Conservation (phyloP, 1,139 yeast species). For the Saccharomyces hybrid region DNA sequence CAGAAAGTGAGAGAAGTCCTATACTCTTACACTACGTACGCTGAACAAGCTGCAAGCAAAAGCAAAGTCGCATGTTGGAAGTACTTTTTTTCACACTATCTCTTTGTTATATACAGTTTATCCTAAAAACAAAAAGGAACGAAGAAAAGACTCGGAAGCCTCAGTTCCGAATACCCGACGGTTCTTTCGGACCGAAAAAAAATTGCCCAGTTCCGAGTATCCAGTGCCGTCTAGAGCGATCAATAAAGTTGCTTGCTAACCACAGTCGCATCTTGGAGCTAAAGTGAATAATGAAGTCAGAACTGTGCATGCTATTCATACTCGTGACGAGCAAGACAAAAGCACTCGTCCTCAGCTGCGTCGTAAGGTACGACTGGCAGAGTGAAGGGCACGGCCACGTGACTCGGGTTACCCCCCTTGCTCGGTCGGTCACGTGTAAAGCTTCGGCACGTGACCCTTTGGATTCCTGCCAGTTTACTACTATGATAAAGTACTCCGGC, state of each 20-base stretch:
- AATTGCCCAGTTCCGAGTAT: not conserved
- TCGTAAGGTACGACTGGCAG: not conserved
- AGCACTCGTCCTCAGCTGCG: not conserved
- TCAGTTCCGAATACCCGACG: not conserved
- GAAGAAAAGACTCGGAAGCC: not conserved
- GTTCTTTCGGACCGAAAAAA: not conserved
- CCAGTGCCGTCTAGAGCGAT: too few species aligned
- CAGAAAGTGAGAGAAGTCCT: not conserved
- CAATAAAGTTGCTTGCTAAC: too few species aligned
- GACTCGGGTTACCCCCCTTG: not conserved
- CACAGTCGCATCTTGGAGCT: too few species aligned
- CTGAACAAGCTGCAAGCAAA: too few species aligned
- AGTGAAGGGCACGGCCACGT: not conserved
- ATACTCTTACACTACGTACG: not conserved
- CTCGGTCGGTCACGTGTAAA: not conserved
- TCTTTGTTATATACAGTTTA: not conserved
- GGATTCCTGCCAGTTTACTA: not conserved
- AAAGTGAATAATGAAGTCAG: too few species aligned
- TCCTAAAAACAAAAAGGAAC: not conserved
- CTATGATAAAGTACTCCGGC: constrained; percentile 47
- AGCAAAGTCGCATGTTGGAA: not conserved
- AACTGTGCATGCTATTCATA: not conserved
- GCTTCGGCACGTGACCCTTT: not conserved
- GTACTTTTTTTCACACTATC: not conserved
- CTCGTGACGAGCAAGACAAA: not conserved